Evolutionary conservation across 78 protist species (phyloP).

Genomic region (Guillardia theta): DNA sequence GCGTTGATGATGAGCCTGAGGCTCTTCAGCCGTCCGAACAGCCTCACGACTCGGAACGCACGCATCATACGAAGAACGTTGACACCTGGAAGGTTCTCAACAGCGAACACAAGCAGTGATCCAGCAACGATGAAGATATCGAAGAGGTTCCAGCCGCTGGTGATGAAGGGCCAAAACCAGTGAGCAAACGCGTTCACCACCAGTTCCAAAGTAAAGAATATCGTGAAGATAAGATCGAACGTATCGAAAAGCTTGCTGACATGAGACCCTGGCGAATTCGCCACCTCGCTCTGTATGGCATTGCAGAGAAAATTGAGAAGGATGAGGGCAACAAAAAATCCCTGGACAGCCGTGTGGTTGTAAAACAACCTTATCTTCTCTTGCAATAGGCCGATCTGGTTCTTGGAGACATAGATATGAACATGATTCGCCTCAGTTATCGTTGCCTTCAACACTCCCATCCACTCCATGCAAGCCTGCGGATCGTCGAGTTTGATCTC

Average conservation of each 20-base stretch:
- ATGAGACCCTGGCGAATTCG: no score
- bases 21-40: not conserved
- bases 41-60: not conserved
- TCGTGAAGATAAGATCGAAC: not conserved
- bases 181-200: not conserved
- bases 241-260: not conserved
- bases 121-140: not conserved
- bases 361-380: no score
- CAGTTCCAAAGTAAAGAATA: not conserved
- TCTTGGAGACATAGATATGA: no score
- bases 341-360: no score
- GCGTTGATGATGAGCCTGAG: not conserved
- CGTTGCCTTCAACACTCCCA: no score
- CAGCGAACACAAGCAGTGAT: not conserved
- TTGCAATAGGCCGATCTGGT: no score
- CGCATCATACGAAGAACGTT: not conserved
- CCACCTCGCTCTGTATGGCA: no score
- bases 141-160: not conserved
- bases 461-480: no score
- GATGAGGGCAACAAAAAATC: no score
- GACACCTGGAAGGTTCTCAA: not conserved
- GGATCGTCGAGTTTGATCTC: no score
- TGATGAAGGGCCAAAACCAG: not conserved
- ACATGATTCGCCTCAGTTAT: no score
- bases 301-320: not conserved